Evolutionary conservation across 169 alveolate species (phyloP).

Genomic region (Plasmodium cynomolgi): DNA sequence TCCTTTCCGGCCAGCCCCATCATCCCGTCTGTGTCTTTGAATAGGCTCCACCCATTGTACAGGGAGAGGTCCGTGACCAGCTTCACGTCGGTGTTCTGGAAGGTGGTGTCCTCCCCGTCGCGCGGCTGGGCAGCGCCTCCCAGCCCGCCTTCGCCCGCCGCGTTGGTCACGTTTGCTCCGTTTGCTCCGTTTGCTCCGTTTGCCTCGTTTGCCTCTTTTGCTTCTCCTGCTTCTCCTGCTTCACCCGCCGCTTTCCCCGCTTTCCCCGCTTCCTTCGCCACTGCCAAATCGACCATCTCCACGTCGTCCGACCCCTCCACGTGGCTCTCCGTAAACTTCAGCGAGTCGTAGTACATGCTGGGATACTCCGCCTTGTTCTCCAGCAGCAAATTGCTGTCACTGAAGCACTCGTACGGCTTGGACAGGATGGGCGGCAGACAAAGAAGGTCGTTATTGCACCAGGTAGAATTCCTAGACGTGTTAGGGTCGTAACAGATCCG

Average conservation of each 20-base stretch:
- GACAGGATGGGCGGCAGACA: constrained; percentile 78
- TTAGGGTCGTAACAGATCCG: constrained; percentile 78
- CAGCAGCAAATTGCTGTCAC: constrained; percentile 33
- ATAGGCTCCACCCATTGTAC: constrained; percentile 52
- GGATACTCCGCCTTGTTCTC: constrained; percentile 74
- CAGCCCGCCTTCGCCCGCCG: too few species aligned
- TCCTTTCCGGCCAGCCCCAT: constrained; percentile 60
- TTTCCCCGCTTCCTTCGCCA: not conserved
- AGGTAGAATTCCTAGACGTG: constrained; percentile 73
- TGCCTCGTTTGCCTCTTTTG: too few species aligned
- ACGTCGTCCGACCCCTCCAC: constrained; percentile 51
- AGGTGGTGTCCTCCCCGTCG: not conserved
- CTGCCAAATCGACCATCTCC: constrained; percentile 4
- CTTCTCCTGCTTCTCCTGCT: not conserved
- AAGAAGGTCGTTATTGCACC: constrained; percentile 79
- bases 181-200: too few species aligned
- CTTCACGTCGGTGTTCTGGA: constrained; percentile 25
- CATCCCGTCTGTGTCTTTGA: constrained; percentile 71
- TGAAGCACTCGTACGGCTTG: constrained; percentile 76
- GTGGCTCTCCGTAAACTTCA: constrained; percentile 46
- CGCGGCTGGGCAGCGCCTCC: too few species aligned
- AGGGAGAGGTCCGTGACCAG: constrained; percentile 16
- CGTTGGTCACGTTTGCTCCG: too few species aligned
- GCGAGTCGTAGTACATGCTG: constrained; percentile 41
- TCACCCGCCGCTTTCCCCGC: not conserved